Percentiles rank a stretch among this genome's conserved stretches.
These are phyloP conservation scores for Sanghuangporus weigelae DNA, from an alignment of 1,284 basidiomycete genomes.

Conservation along the genomic window DNA sequence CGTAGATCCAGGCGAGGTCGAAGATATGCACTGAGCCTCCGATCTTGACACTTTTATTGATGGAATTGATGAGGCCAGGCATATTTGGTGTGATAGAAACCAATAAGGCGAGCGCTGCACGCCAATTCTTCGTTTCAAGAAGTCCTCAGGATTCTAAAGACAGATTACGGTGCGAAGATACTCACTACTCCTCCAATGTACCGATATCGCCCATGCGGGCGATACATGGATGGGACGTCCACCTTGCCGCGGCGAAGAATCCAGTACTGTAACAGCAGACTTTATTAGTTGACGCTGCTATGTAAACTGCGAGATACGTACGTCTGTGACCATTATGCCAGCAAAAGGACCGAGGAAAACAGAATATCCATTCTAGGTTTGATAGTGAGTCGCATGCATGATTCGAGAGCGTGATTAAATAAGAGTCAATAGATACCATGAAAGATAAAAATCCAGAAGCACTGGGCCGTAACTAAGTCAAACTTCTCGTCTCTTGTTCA, in stretches of 20 bases:
- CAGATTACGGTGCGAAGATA: conserved; percentile 16
- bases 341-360: conserved; percentile 72
- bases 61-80: conserved; percentile 63
- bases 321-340: conserved; percentile 69
- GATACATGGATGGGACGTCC: conserved; percentile 69
- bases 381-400: neutral
- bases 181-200: conserved; percentile 61
- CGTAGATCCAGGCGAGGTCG: conserved; percentile 66
- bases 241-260: conserved; percentile 56
- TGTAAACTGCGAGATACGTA: conserved; percentile 27
- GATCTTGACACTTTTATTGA: conserved; percentile 52
- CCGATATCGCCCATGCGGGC: conserved; percentile 57
- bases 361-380: conserved; percentile 53
- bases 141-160: conserved; percentile 1
- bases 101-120: conserved; percentile 59
- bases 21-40: conserved; percentile 51
- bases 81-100: conserved; percentile 59
- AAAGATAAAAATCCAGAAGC: conserved; percentile 45
- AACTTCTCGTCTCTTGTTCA: conserved; percentile 8
- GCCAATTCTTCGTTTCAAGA: conserved; percentile 54
- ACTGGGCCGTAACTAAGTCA: conserved; percentile 27
- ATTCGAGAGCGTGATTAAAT: neutral
- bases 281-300: neutral
- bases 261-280: conserved; percentile 47
- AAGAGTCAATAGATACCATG: conserved; percentile 29